Base-by-base conservation (phyloP, 2,329 filamentous ascomycete genomes). In the Colletotrichum australisinense region DNA sequence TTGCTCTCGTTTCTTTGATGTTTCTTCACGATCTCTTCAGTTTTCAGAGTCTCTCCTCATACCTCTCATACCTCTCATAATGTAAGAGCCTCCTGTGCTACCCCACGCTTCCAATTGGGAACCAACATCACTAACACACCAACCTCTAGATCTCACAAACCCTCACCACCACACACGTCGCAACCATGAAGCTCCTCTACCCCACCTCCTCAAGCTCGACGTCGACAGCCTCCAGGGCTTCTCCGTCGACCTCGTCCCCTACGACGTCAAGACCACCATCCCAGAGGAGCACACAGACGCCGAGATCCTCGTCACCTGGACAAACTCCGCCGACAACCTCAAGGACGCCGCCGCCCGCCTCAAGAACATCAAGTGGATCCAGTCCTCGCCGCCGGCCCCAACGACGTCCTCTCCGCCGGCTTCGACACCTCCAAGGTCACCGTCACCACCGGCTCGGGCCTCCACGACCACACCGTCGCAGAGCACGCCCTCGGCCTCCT, bases 311-410 rank as follows among this genome's bases (percentile, higher is more conserved):
- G 83, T 93, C 3, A 91, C 90, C 6, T 92, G 91, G 91, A 81
- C 84, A 79, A 93, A 93, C 85, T 85, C 83, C 30, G 76, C 88
- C 53, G 82, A 83, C 16, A 92, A 92, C 83, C 89, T 93, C 72
- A 81, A 85, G 26, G 88, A 92, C 78, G 90, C 90, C 62, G 88
- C 86, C 2, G 76, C 79, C 63, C 86, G 87, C 72, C 83, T 92
- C 79, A 87, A 84, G 69, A 88, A 89, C 53, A 84, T 93, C 16
- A 85, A 85, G 75, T 93, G 90, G 90, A 92, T 93, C 80, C 91
- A 93, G 78, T 91, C 89, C 89, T 92, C 42, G 91, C 91, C 46
- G 90, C 91, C 1, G 91, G 91, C 0, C 91, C 91, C 76, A 92
- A 92, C 79, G 91, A 92, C 78, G 90, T 92, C 19, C 86, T 92